These are phyloP conservation scores for Curvularia verruculosa DNA, from an alignment of 2,329 filamentous ascomycete genomes.

Conservation along the genomic window DNA sequence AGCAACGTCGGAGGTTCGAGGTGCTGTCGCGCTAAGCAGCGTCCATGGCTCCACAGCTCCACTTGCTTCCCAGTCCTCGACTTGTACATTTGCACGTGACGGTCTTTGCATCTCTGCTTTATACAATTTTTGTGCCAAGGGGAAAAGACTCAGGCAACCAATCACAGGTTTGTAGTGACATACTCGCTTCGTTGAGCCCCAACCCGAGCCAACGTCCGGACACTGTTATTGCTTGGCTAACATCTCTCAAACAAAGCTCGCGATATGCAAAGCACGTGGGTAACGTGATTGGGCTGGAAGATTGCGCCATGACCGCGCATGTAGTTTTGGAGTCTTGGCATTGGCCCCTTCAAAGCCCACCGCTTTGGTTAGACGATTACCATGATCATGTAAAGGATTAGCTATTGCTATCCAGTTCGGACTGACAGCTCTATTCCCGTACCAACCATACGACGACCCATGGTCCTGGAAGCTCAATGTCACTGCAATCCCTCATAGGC, in stretches of 20 bases:
- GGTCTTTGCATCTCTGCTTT: too few relatives aligned
- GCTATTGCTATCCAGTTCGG: not conserved
- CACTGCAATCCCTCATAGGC: slow-evolving; percentile 29
- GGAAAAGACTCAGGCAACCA: not conserved
- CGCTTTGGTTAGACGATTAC: not conserved
- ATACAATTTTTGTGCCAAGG: not conserved
- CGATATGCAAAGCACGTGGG: slow-evolving; percentile 10
- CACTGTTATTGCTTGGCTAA: slow-evolving; percentile 6
- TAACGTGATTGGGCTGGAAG: slow-evolving; percentile 7
- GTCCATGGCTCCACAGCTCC: slow-evolving; percentile 1
- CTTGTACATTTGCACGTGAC: not conserved
- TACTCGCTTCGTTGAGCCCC: not conserved
- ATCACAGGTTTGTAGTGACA: slow-evolving; percentile 6
- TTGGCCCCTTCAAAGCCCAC: not conserved
- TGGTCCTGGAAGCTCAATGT: slow-evolving; percentile 9
- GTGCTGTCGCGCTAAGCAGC: slow-evolving; percentile 4
- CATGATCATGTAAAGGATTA: not conserved
- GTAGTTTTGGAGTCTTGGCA: slow-evolving; percentile 1
- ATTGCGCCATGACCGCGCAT: not conserved
- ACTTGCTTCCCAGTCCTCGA: not conserved
- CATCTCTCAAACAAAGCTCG: not conserved
- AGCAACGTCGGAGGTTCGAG: not conserved
- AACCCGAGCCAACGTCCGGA: not conserved
- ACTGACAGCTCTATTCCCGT: not conserved
- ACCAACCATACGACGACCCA: not conserved